These are phyloP conservation scores for Lactarius sp. DNA, from an alignment of 768 basidiomycete species.

Conservation along the genomic window DNA sequence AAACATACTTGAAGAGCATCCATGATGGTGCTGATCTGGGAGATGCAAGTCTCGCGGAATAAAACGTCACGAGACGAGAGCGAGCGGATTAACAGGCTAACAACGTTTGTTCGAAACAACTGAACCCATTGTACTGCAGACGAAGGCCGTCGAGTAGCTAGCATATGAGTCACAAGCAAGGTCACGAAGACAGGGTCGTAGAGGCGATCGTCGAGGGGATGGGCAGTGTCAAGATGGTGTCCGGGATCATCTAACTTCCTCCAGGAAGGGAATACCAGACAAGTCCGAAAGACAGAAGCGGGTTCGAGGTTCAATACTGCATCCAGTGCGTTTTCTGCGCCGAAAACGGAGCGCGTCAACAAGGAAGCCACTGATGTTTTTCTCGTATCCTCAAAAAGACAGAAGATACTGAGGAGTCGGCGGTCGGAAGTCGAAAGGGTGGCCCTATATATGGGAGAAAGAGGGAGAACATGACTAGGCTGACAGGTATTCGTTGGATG, in stretches of 20 bases:
- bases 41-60: conserved; percentile 56
- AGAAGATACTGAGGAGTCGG: conserved; percentile 67
- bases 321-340: conserved; percentile 50
- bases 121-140: conserved; percentile 79
- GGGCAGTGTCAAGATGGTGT: conserved; percentile 23
- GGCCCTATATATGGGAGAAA: conserved; percentile 70
- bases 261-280: conserved; percentile 65
- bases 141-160: conserved; percentile 53
- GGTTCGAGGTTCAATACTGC: conserved; percentile 70
- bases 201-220: conserved; percentile 37
- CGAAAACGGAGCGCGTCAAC: conserved; percentile 47
- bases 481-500: conserved; percentile 85
- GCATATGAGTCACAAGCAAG: conserved; percentile 57
- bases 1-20: conserved; percentile 55
- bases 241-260: conserved; percentile 43
- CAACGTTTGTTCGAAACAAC: conserved; percentile 74
- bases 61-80: conserved; percentile 61
- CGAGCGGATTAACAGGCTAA: conserved; percentile 65
- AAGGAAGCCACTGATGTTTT: conserved; percentile 60
- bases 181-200: conserved; percentile 83
- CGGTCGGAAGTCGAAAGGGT: conserved; percentile 63
- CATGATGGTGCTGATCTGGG: conserved; percentile 58
- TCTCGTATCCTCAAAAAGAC: conserved; percentile 68
- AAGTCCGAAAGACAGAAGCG: conserved; percentile 60
- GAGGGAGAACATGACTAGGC: conserved; percentile 72